Percentiles rank a stretch among this genome's conserved stretches.
Conservation (phyloP, 2,329 filamentous ascomycete species). For the Didymella keratinophila region DNA sequence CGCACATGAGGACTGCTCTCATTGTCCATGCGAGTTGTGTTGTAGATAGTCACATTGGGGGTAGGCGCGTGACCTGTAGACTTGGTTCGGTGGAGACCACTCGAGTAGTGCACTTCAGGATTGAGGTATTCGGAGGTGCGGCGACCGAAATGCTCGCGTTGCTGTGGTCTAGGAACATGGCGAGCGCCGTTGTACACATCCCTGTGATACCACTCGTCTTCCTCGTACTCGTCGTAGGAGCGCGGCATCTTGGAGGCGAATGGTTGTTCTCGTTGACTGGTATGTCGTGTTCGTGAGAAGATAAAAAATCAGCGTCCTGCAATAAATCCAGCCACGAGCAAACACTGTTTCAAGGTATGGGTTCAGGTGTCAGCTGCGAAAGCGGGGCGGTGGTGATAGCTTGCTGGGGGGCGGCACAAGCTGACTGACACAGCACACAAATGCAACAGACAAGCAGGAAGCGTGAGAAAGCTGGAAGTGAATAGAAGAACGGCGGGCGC, state of each 20-base stretch:
- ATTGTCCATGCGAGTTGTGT: conserved; percentile 52
- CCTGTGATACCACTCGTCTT: conserved; percentile 43
- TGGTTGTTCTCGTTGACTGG: neutral
- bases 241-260: conserved; percentile 33
- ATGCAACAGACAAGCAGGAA: conserved; percentile 24
- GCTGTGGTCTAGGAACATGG: conserved; percentile 37
- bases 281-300: neutral
- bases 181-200: conserved; percentile 38
- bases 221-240: conserved; percentile 37
- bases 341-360: conserved; percentile 25
- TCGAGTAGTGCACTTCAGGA: conserved; percentile 39
- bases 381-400: conserved; percentile 29
- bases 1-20: conserved; percentile 46
- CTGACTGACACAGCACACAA: conserved; percentile 33
- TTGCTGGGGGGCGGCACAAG: conserved; percentile 30
- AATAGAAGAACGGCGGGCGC: conserved; percentile 28
- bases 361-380: conserved; percentile 24
- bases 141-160: conserved; percentile 31
- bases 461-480: conserved; percentile 24
- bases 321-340: conserved; percentile 16
- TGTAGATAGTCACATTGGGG: conserved; percentile 58
- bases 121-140: conserved; percentile 42
- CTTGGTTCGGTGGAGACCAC: conserved; percentile 54
- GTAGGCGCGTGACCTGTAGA: conserved; percentile 54
- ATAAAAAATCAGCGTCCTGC: neutral